These are phyloP conservation scores for Sphaerosporella brunnea DNA, from an alignment of 495 filamentous ascomycete genomes.

Conservation along the genomic window DNA sequence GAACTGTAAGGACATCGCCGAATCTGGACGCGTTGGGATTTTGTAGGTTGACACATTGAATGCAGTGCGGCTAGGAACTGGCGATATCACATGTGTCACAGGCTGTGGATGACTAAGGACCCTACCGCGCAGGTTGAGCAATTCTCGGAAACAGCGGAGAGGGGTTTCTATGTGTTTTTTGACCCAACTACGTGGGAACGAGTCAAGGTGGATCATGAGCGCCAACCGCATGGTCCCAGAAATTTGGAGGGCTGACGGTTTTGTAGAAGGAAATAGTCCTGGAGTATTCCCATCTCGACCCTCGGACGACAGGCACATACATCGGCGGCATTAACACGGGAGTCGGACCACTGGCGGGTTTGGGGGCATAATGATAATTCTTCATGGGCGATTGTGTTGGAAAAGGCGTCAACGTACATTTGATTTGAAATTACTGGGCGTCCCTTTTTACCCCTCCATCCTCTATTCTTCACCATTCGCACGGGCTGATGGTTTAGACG, in stretches of 20 bases:
- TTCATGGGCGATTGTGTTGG: background rate
- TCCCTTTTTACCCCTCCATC: no score
- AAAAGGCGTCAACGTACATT: background rate
- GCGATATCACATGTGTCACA: constrained; percentile 55
- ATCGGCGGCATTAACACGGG: background rate
- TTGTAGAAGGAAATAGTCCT: constrained; percentile 25
- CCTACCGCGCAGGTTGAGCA: constrained; percentile 35
- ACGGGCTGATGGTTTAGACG: background rate
- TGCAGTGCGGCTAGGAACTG: constrained; percentile 41
- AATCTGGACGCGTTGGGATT: no score
- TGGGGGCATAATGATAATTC: background rate
- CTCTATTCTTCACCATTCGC: background rate
- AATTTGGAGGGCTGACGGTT: background rate
- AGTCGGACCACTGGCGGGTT: background rate
- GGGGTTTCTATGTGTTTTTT: constrained; percentile 55
- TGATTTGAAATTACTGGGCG: background rate
- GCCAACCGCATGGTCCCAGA: background rate
- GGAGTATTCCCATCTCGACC: constrained; percentile 23
- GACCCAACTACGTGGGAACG: constrained; percentile 51
- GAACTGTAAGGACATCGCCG: constrained; percentile 36
- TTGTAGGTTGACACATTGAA: no score
- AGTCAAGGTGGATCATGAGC: constrained; percentile 37
- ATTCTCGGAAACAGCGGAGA: constrained; percentile 42
- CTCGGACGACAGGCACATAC: constrained; percentile 4
- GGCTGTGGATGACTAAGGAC: constrained; percentile 61